Base-by-base conservation (phyloP, 441 rosid species). In the Mallotus japonicus region DNA sequence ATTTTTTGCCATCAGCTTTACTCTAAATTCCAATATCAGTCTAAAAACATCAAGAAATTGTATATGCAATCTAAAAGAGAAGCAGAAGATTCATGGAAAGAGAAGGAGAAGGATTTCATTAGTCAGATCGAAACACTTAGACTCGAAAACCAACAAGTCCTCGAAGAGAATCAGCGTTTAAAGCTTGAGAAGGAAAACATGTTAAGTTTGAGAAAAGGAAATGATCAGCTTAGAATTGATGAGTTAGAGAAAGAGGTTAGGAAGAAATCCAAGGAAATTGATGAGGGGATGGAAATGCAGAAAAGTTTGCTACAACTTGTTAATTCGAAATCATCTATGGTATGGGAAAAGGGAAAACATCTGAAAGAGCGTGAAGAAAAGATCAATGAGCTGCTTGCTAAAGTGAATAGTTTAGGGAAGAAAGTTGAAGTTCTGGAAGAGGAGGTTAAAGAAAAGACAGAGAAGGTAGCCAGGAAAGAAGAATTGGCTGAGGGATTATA, bases 1-100 rank as follows among this genome's bases (percentile, higher is more conserved):
- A 86, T 95, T 13, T 95, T 91, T 76, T 93, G 97, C 82, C 84
- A 86, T 75, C 97, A 93, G 86, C 83, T 95, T 19, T 95, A 81
- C 82, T 96, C 95, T 24, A 83, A 80, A 55, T 85, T 91, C 72
- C 93, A 86, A 76, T 77, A 87, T 13, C 90, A 77, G 68, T 78
- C 85, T 60, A 88, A 81, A 85, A 76, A 78, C 73, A 76, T 89
- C 58, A 87, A 83, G 71, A 85, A 84, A 13, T 76, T 87, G 65
- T 86, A 78, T 73, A 61, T 83, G 6, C 91, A 88, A 60, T 88
- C 86, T 50, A 82, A 79, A 77, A 79, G 82, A 74, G 88, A 73
- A 62, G 90, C 88, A 58, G 92, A 83, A 73, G 87, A 81, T 60
- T 67, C 73, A 0, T 94, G 90, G 90, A 87, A 77, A 80, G 88